Percentiles rank a stretch among this genome's conserved stretches.
Evolutionary conservation across 306 rosid species (phyloP).

Genomic region (Pterocarpus macrocarpus): DNA sequence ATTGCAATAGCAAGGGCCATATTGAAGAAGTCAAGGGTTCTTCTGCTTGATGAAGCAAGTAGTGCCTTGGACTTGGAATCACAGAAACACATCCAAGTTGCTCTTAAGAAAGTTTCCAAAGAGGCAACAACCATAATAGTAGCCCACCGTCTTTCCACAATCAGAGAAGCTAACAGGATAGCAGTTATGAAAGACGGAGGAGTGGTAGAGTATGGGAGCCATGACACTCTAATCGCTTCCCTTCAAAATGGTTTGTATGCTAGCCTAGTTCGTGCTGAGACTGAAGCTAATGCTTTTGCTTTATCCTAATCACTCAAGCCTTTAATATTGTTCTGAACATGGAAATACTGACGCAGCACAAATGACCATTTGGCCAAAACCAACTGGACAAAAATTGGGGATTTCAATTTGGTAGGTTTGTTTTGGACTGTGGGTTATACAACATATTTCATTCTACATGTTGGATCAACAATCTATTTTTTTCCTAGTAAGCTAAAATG

Average conservation of each 20-base stretch:
- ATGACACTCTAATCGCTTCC: constrained; percentile 71
- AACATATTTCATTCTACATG: too few species aligned
- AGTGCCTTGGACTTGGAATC: constrained; percentile 91
- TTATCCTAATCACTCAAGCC: constrained; percentile 29
- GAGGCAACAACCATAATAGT: constrained; percentile 80
- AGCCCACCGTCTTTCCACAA: constrained; percentile 81
- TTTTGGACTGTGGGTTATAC: neutral
- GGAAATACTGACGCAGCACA: neutral
- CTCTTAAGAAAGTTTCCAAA: constrained; percentile 61
- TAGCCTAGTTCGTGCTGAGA: constrained; percentile 72
- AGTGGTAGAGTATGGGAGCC: constrained; percentile 81
- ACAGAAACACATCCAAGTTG: constrained; percentile 77
- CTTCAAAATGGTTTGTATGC: constrained; percentile 72
- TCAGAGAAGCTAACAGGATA: constrained; percentile 74
- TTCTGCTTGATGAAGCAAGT: constrained; percentile 93
- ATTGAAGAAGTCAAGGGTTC: constrained; percentile 74
- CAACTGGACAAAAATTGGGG: neutral
- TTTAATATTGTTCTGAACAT: constrained; percentile 25
- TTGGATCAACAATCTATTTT: too few species aligned
- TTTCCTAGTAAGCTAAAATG: too few species aligned
- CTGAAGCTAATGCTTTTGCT: constrained; percentile 79
- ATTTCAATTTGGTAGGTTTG: constrained; percentile 13
- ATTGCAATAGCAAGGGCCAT: constrained; percentile 89
- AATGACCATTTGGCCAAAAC: constrained; percentile 9
- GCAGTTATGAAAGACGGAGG: constrained; percentile 78